A percentile compares a stretch with the other conserved stretches of the same genome.
These are phyloP conservation scores for Cucumis variabilis DNA, from an alignment of 331 rosid genomes.

Conservation along the genomic window DNA sequence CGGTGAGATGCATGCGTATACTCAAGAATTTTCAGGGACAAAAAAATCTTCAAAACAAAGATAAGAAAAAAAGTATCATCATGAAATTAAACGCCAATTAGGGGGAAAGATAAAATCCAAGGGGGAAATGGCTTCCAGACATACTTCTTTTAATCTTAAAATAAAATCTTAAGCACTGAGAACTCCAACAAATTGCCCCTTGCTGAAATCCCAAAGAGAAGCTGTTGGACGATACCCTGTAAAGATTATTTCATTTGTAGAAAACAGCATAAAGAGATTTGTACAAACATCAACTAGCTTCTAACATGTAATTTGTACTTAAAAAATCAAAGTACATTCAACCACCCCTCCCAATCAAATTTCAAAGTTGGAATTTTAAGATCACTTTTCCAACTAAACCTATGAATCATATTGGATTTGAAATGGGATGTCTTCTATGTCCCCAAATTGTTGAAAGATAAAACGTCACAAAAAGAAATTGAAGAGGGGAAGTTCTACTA, in stretches of 20 bases:
- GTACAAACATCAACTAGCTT: not conserved
- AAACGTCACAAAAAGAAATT: not conserved
- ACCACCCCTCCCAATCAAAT: conserved; percentile 13
- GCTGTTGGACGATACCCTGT: conserved; percentile 95
- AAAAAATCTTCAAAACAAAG: not conserved
- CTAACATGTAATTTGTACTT: not conserved
- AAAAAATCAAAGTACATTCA: not conserved
- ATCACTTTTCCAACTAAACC: not conserved
- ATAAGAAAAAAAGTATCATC: not conserved
- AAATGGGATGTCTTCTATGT: not conserved
- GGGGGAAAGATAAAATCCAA: not conserved
- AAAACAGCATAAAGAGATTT: not conserved
- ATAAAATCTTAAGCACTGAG: conserved; percentile 94
- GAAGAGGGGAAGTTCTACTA: not conserved
- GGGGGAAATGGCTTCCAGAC: conserved; percentile 31
- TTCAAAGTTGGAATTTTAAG: not conserved
- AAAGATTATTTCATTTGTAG: conserved; percentile 25
- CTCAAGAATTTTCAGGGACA: not conserved
- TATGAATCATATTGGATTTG: not conserved
- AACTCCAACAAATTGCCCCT: conserved; percentile 92
- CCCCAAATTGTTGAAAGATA: not conserved
- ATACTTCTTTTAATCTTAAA: conserved; percentile 93
- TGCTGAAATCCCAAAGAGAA: conserved; percentile 94
- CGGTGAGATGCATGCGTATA: conserved; percentile 7
- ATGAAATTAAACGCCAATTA: not conserved